Conservation (phyloP, 495 filamentous ascomycete species). For the Neurospora intermedia region DNA sequence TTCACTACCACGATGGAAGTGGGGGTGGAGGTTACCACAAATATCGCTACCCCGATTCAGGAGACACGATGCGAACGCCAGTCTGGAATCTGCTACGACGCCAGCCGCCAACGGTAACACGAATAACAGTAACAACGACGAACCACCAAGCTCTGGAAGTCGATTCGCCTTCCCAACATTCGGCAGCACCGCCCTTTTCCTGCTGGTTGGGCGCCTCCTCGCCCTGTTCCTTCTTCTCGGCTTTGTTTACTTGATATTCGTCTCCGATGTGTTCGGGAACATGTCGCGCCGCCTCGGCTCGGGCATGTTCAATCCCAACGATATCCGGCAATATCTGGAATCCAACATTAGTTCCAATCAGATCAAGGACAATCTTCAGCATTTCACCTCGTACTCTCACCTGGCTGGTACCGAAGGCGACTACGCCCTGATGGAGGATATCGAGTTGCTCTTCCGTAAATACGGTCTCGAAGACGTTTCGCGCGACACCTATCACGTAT, state of each 20-base stretch:
- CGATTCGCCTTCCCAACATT: conserved; percentile 15
- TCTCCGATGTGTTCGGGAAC: conserved; percentile 64
- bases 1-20: conserved; percentile 30
- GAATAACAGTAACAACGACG: neutral
- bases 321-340: conserved; percentile 37
- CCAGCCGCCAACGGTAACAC: conserved; percentile 2
- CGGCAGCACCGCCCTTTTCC: conserved; percentile 21
- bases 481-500: conserved; percentile 72
- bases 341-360: conserved; percentile 50
- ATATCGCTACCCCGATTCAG: conserved; percentile 32
- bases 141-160: neutral
- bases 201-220: conserved; percentile 55
- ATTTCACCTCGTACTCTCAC: conserved; percentile 71
- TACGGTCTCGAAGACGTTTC: conserved; percentile 61
- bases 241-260: conserved; percentile 72
- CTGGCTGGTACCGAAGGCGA: conserved; percentile 87
- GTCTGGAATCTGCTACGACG: conserved; percentile 2
- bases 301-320: conserved; percentile 48
- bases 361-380: conserved; percentile 60
- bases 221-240: conserved; percentile 63
- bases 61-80: conserved; percentile 7
- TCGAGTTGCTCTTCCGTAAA: conserved; percentile 59
- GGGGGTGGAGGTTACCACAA: conserved; percentile 37
- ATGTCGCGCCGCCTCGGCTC: conserved; percentile 40
- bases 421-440: conserved; percentile 67